Evolutionary conservation across 257 asterid species (phyloP), one percentile per base, ranked within the genome.

Genomic region (Gentiana macrophylla): DNA sequence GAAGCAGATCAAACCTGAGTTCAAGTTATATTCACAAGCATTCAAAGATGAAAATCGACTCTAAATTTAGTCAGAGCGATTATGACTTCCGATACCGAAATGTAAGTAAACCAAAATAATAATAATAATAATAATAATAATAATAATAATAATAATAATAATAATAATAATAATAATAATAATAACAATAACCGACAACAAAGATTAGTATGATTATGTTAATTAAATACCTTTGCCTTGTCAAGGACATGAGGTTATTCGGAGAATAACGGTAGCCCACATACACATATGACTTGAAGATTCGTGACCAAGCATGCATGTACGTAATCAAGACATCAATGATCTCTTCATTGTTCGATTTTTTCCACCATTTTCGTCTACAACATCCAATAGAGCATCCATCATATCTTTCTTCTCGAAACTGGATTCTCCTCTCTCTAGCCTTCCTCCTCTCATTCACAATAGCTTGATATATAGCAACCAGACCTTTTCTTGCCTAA

Each of bases 261-360:
- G 95, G 37, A 86, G 74, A 45, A 79, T 78, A 62, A 81, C 45
- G 0, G 91, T 69, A 2, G 80, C 83, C 95, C 95, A 86, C 95
- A 83, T 83, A 3, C 76, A 77, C 32, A 79, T 79, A 41, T 86
- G 95, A 9, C 88, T 91, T 3, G 95, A 86, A 35, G 95, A 86
- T 61, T 86, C 95, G 68, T 86, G 95, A 32, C 95, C 95, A 11
- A 11, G 91, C 95, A 44, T 86, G 84, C 34, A 86, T 65, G 73
- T 86, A 86, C 95, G 84, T 86, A 6, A 86, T 78, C 38, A 86
- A 56, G 35, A 84, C 67, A 57, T 86, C 95, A 12, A 86, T 86
- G 55, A 84, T 81, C 49, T 86, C 94, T 55, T 79, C 89, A 15
- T 86, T 89, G 11, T 34, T 76, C 77, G 61, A n/a, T n/a, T n/a